phyloP scores from a whole-genome alignment of 495 filamentous ascomycete species.

The Penicillium odoratum region DNA sequence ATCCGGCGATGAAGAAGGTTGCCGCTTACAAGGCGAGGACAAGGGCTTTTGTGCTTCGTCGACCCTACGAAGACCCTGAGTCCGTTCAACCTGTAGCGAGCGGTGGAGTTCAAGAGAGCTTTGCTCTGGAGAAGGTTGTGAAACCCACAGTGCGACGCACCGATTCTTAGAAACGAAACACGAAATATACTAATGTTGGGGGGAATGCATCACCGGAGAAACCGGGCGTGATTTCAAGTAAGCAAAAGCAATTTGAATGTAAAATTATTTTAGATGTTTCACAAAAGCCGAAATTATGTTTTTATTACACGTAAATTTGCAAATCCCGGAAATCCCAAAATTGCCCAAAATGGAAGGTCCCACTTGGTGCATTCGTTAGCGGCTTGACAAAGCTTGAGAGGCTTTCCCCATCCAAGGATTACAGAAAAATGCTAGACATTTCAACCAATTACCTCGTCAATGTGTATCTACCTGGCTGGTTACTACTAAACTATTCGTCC shows the following conservation, averaged over 20 bases:
- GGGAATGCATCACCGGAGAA: no score
- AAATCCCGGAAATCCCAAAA: no score
- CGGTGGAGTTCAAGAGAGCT: slow-evolving; percentile 1
- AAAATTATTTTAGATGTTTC: not conserved
- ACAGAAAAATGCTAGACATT: not conserved
- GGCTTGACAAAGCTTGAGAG: slow-evolving; percentile 24
- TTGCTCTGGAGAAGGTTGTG: not conserved
- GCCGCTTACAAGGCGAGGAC: slow-evolving; percentile 16
- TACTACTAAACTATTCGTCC: no score
- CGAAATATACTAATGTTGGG: not conserved
- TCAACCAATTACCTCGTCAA: not conserved
- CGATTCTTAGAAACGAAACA: not conserved
- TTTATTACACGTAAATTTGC: no score
- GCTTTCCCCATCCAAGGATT: not conserved
- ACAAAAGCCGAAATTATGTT: not conserved
- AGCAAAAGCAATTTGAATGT: no score
- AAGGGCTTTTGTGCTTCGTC: slow-evolving; percentile 26
- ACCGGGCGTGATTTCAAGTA: no score
- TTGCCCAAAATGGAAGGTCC: no score
- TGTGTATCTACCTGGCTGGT: not conserved
- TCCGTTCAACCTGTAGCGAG: slow-evolving; percentile 2
- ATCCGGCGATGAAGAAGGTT: slow-evolving; percentile 19
- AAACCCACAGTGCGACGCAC: not conserved
- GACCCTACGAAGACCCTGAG: slow-evolving; percentile 7
- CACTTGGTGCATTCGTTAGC: no score